A percentile compares a stretch with the other conserved stretches of the same genome.
Conservation (phyloP, 1,284 basidiomycete species). For the Trichosporon faecale region DNA sequence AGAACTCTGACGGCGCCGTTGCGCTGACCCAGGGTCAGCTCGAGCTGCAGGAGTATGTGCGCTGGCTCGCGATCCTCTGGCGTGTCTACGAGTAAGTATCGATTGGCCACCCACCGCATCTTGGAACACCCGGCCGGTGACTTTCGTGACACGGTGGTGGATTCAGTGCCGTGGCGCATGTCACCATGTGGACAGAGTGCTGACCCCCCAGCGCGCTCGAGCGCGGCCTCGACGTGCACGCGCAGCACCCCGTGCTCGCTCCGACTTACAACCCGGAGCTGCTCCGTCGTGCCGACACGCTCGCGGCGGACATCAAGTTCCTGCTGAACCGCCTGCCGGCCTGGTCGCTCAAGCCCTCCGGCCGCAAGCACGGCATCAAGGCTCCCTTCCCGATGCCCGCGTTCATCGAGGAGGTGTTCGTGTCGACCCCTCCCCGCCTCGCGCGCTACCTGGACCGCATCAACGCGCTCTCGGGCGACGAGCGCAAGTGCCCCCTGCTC, state of each 20-base stretch:
- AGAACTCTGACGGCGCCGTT: constrained; percentile 61
- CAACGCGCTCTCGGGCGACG: constrained; percentile 56
- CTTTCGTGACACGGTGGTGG: not conserved
- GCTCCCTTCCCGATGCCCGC: constrained; percentile 58
- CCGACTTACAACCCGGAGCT: constrained; percentile 69
- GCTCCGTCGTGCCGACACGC: constrained; percentile 60
- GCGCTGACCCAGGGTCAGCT: constrained; percentile 64
- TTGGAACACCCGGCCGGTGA: not conserved
- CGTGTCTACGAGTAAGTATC: constrained; percentile 68
- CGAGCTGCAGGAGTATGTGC: constrained; percentile 63
- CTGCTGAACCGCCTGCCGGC: constrained; percentile 55
- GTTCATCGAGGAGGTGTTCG: constrained; percentile 45
- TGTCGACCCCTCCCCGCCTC: constrained; percentile 58
- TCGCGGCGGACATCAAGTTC: constrained; percentile 66
- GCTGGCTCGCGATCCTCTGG: constrained; percentile 72
- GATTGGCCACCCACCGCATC: not conserved
- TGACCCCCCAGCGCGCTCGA: constrained; percentile 60
- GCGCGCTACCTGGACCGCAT: constrained; percentile 57
- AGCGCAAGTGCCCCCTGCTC: constrained; percentile 59
- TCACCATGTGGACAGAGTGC: not conserved
- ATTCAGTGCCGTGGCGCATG: not conserved
- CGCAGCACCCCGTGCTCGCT: constrained; percentile 61
- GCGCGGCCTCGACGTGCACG: constrained; percentile 62
- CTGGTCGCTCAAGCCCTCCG: constrained; percentile 51
- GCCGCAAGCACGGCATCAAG: constrained; percentile 31